A percentile compares a stretch with the other conserved stretches of the same genome.
Conservation (phyloP, 495 filamentous ascomycete genomes). For the Hypoxylon trugodes region DNA sequence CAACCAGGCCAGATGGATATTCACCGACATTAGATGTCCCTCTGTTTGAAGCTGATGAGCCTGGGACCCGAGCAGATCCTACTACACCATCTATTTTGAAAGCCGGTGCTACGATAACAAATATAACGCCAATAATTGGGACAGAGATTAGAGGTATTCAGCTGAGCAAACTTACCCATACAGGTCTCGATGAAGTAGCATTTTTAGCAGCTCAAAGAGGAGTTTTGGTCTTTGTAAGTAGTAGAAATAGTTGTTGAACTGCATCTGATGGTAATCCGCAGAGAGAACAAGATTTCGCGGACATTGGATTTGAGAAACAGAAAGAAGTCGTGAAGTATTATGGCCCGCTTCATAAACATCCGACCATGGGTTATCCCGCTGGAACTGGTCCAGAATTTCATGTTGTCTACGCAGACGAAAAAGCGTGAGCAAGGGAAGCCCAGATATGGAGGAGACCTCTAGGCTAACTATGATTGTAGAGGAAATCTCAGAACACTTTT, state of each 20-base stretch:
- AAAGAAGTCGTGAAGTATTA: conserved; percentile 42
- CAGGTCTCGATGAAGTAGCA: conserved; percentile 55
- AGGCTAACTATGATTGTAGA: conserved; percentile 66
- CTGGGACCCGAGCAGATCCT: conserved; percentile 33
- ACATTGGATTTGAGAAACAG: conserved; percentile 61
- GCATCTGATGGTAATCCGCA: neutral
- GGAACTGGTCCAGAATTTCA: conserved; percentile 21
- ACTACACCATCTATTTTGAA: conserved; percentile 20
- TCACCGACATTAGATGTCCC: conserved; percentile 14
- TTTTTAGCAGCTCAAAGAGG: conserved; percentile 55
- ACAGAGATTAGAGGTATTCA: conserved; percentile 56
- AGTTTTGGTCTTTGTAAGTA: conserved; percentile 50
- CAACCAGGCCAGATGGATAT: conserved; percentile 22
- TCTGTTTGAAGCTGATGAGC: conserved; percentile 23
- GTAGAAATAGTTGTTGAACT: conserved; percentile 51
- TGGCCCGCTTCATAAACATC: conserved; percentile 34
- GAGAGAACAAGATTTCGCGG: conserved; percentile 57
- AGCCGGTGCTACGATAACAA: conserved; percentile 23
- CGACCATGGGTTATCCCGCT: conserved; percentile 17
- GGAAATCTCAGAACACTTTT: conserved; percentile 52
- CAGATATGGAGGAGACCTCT: too few species aligned
- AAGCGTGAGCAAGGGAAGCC: conserved; percentile 66
- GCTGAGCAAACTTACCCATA: conserved; percentile 48
- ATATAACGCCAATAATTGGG: conserved; percentile 53
- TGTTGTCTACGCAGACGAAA: conserved; percentile 64